Evolutionary conservation across 768 basidiomycete species (phyloP), one percentile per base, ranked within the genome.

Genomic region (Suillus brevipes): DNA sequence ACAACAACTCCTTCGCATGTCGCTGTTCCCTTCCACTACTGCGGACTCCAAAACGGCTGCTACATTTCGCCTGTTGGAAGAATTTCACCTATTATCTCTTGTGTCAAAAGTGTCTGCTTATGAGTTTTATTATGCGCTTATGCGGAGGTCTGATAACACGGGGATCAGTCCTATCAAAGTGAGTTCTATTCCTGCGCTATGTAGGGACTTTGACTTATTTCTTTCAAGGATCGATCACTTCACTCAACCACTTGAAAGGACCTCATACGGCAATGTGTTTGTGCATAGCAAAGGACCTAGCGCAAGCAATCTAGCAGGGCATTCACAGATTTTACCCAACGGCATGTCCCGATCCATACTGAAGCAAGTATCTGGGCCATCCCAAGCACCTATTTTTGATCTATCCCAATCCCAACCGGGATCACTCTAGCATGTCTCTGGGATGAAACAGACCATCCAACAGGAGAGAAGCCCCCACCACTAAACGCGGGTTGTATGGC

Each of bases 21-120:
- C 36, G 2, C 71, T 71, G 60, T 79, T 72, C 63, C 80, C 79
- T 2, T 75, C 78, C 0, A 81, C 75, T 4, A 60, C 68, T 2
- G 42, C 61, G 0, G 45, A 69, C 7, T 78, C 79, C 9, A 61
- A 68, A 18, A 78, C 75, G 4, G 55, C 28, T 20, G 55, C 23
- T 20, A 57, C 28, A 10, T 57, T 57, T 38, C 6, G 23, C 12
- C 55, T 57, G 4, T 3, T 57, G 6, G 28, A 57, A 38, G 28
- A 57, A 38, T 57, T 57, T 8, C 14, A 57, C 14, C 28, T 57
- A 9, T 38, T 57, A 4, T 57, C 55, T 13, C 6, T 49, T 1
- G 69, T 72, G 25, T 75, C 75, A 3, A 80, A 80, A 36, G 47
- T 72, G 0, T 74, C 76, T 0, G 65, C 60, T 0, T 74, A 75